phyloP scores from a whole-genome alignment of 139 green algal genomes.

The Deuterostichococcus epilithicus region DNA sequence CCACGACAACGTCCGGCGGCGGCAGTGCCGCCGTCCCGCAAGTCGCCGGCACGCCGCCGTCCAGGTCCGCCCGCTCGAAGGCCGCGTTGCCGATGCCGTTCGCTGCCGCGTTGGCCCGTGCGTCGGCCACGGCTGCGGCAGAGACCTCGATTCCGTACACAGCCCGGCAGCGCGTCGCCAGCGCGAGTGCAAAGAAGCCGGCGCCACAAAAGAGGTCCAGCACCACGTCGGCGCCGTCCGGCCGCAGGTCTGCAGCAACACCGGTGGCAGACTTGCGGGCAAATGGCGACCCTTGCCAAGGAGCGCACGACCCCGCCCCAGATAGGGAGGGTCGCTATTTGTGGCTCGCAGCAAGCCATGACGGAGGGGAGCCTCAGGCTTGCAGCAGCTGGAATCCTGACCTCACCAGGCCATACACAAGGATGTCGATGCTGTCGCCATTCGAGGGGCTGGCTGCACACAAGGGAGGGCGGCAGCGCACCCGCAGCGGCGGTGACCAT shows the following conservation, averaged over 20 bases:
- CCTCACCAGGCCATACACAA: too few relatives aligned
- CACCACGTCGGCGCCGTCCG: constrained; percentile 37
- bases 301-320: too few relatives aligned
- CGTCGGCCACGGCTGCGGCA: constrained; percentile 40
- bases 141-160: constrained; percentile 59
- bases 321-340: too few relatives aligned
- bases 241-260: background rate
- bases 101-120: constrained; percentile 56
- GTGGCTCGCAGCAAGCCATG: too few relatives aligned
- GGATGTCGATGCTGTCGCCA: too few relatives aligned
- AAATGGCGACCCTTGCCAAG: too few relatives aligned
- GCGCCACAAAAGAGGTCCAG: constrained; percentile 91
- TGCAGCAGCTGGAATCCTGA: too few relatives aligned
- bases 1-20: constrained; percentile 37
- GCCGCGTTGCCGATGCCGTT: constrained; percentile 75
- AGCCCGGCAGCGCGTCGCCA: constrained; percentile 44
- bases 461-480: background rate
- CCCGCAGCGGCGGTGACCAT: constrained; percentile 45
- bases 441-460: background rate
- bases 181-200: constrained; percentile 73
- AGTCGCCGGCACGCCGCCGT: constrained; percentile 7
- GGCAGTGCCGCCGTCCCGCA: constrained; percentile 11
- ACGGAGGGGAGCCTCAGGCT: too few relatives aligned
- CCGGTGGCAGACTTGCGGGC: background rate
- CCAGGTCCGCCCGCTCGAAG: constrained; percentile 64